Evolutionary conservation across 805 yeast species (phyloP), one percentile per base, ranked within the genome.

Genomic region (Zygoascus tannicola): DNA sequence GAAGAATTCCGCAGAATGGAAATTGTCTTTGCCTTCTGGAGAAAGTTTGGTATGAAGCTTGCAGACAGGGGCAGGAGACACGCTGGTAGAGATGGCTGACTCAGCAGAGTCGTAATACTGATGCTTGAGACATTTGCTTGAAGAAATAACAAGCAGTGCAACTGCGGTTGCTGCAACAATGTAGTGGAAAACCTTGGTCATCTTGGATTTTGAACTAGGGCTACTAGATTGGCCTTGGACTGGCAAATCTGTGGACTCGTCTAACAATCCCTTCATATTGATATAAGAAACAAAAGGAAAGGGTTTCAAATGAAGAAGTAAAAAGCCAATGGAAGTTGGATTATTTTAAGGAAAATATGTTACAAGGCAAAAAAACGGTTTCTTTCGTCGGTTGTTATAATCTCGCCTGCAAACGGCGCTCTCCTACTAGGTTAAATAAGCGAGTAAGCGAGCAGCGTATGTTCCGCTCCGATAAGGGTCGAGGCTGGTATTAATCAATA

Each of bases 1-100:
- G 41, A 50, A 49, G 16, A 44, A 12, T 14, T n/a, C 18, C 14
- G 14, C 19, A 33, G 19, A 15, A 16, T 19, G n/a, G 19, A 19
- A 19, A 14, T 15, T 19, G 19, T 15, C 20, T 14, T n/a, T 16
- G 4, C 19, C 36, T 15, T 15, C 36, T 19, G 16, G 19, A 33
- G 19, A 33, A 4, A 4, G 18, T 3, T 19, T 19, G 19, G 5
- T 10, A 33, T 33, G 20, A 4, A 15, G 4, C 19, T 33, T 19
- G 4, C 16, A 15, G 14, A 15, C 20, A 33, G 20, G 20, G 10
- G 36, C 3, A n/a, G 20, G 33, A 16, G 15, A 30, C 15, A n/a
- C 33, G 33, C 16, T 30, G 16, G 15, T 16, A n/a, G 33, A n/a
- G 16, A n/a, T 16, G 33, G 33, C 5, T 16, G 15, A 3, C 3